phyloP scores from a whole-genome alignment of 768 basidiomycete genomes.

The Vishniacozyma victoriae region DNA sequence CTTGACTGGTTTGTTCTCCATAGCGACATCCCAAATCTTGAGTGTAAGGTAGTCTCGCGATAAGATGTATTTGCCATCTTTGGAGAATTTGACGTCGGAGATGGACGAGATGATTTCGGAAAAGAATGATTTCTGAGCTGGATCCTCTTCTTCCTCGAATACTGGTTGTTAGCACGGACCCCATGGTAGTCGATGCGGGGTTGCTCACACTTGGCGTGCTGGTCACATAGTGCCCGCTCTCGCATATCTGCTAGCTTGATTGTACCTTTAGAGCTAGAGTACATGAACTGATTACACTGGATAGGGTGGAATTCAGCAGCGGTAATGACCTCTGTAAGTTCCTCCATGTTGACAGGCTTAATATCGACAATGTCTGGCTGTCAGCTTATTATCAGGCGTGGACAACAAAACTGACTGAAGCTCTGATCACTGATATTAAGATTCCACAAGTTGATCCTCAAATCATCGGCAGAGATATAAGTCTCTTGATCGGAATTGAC shows the following conservation, averaged over 20 bases:
- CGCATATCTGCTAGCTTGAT: conserved; percentile 99
- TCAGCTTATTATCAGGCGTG: background rate
- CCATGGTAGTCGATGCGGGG: background rate
- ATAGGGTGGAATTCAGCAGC: conserved; percentile 97
- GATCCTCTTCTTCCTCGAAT: conserved; percentile 98
- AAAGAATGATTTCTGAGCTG: conserved; percentile 94
- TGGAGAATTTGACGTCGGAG: conserved; percentile 98
- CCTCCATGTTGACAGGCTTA: conserved; percentile 99
- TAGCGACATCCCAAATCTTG: conserved; percentile 99
- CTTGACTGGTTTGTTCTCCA: conserved; percentile 93
- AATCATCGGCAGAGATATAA: conserved; percentile 97
- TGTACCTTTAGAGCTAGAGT: conserved; percentile 98
- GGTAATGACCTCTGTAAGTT: conserved; percentile 99
- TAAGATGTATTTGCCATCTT: conserved; percentile 92
- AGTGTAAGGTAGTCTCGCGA: conserved; percentile 94
- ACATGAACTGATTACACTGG: conserved; percentile 98
- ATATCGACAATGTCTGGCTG: conserved; percentile 93
- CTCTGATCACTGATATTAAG: conserved; percentile 96
- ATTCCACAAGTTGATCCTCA: conserved; percentile 97
- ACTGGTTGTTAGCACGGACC: conserved; percentile 52
- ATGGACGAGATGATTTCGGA: conserved; percentile 99
- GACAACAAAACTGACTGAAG: conserved; percentile 69
- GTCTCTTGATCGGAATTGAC: conserved; percentile 99
- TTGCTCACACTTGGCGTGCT: conserved; percentile 84
- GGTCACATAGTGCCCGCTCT: conserved; percentile 92